These are phyloP conservation scores for Nicotiana attenuata DNA, from an alignment of 257 asterid species.

Conservation along the genomic window DNA sequence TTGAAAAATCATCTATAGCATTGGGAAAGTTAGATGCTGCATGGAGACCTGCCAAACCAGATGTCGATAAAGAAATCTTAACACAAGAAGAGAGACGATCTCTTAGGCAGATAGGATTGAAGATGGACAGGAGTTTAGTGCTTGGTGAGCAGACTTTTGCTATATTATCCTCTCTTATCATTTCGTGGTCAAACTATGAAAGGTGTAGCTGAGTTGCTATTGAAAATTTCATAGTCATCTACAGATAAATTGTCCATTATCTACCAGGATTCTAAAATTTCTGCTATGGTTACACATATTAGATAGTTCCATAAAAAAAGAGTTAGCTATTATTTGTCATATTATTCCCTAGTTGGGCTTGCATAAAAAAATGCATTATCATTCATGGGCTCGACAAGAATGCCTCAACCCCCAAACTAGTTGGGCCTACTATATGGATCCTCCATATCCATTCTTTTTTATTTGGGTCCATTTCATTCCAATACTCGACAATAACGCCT, in stretches of 20 bases:
- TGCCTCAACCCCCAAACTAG: not conserved
- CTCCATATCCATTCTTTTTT: not conserved
- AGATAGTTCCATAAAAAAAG: not conserved
- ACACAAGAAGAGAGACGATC: conserved; percentile 75
- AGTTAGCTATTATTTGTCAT: not conserved
- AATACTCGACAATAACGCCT: not conserved
- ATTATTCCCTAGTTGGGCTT: not conserved
- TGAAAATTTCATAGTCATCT: not conserved
- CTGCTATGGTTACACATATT: not conserved
- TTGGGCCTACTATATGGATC: not conserved
- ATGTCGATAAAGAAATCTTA: conserved; percentile 59
- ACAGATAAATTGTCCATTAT: not conserved
- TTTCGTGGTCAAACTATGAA: conserved; percentile 3
- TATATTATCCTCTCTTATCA: conserved; percentile 2
- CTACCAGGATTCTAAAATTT: not conserved
- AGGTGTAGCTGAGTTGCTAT: not conserved
- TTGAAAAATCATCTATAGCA: conserved; percentile 45
- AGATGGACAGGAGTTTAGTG: conserved; percentile 55
- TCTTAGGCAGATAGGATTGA: conserved; percentile 59
- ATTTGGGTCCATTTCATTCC: not conserved
- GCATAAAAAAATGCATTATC: not conserved
- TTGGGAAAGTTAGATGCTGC: conserved; percentile 46
- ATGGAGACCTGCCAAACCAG: conserved; percentile 44
- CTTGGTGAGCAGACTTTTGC: conserved; percentile 54
- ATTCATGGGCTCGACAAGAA: not conserved